Evolutionary conservation across 805 yeast genomes (phyloP), one percentile per base, ranked within the genome.

Genomic region (Henningerozyma blattae): DNA sequence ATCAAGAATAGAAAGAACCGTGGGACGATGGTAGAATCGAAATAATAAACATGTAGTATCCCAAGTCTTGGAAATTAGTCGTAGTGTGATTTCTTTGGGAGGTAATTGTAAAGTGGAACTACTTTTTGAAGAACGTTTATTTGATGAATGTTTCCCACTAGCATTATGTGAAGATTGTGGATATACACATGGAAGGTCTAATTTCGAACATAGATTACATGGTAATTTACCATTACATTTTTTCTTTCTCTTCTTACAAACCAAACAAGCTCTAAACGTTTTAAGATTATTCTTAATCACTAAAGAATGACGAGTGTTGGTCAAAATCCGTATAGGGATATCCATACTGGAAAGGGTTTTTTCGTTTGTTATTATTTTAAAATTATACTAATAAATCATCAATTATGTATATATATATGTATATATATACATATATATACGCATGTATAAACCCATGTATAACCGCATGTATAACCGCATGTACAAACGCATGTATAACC

Each of bases 1-100:
- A 44, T 81, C 87, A 18, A 85, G 62, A 43, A 81, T 86, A 40
- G 72, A 71, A 34, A 80, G 65, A 39, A 85, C 70, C 3, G 87
- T 75, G 1, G 94, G 94, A 22, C 94, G 61, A 49, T 86, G 94
- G 52, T 83, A 81, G 52, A 86, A 85, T 36, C 94, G 64, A 52
- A 85, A 82, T 34, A 86, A 61, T 4, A 84, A 85, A 56, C 94
- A 84, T 0, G 94, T 93, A 44, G 77, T 75, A 40, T 76, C 73
- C 93, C 94, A 86, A 1, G 87, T 79, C 30, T 77, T 72, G 39
- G 74, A 72, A 16, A 86, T 75, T 40, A 85, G 64, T 43, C 72
- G 72, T 25, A 82, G 54, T 0, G 94, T 89, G 18, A 70, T 68
- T 22, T 74, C 77, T 47, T 80, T 76, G 1, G 87, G 72, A 0